Conservation (phyloP, 2,329 filamentous ascomycete species). For the Colletotrichum costaricense region DNA sequence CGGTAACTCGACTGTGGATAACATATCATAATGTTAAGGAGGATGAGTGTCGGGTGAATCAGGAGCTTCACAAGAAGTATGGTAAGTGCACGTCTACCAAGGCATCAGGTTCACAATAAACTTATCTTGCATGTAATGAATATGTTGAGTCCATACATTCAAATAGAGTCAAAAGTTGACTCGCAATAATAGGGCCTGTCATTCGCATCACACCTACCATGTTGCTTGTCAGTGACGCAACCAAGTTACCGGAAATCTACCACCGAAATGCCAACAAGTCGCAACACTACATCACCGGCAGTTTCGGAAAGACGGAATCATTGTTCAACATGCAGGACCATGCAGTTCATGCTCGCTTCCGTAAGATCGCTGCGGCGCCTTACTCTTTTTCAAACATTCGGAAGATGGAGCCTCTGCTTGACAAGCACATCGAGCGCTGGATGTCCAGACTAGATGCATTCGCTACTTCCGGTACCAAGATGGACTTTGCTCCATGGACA, state of each 20-base stretch:
- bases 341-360: slow-evolving; percentile 60
- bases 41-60: slow-evolving; percentile 55
- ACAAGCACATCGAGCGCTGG: slow-evolving; percentile 62
- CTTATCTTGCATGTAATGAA: no score
- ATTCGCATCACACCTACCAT: slow-evolving; percentile 64
- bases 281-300: slow-evolving; percentile 68
- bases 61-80: slow-evolving; percentile 58
- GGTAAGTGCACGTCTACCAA: slow-evolving; percentile 44
- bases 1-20: slow-evolving; percentile 65
- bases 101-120: no score
- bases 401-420: slow-evolving; percentile 68
- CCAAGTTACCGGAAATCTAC: slow-evolving; percentile 67
- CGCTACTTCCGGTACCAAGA: slow-evolving; percentile 52
- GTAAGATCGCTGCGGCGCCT: slow-evolving; percentile 65
- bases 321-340: slow-evolving; percentile 69
- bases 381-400: slow-evolving; percentile 68
- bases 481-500: slow-evolving; percentile 68
- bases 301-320: slow-evolving; percentile 65
- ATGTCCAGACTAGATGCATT: slow-evolving; percentile 60
- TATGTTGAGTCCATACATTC: no score
- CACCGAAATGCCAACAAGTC: slow-evolving; percentile 66
- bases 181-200: slow-evolving; percentile 55
- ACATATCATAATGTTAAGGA: slow-evolving; percentile 61
- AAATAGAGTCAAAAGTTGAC: neutral
- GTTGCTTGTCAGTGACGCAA: slow-evolving; percentile 63